A percentile compares a stretch with the other conserved stretches of the same genome.
Evolutionary conservation across 75 land plant genomes (phyloP).

Genomic region (Pinus taeda): DNA sequence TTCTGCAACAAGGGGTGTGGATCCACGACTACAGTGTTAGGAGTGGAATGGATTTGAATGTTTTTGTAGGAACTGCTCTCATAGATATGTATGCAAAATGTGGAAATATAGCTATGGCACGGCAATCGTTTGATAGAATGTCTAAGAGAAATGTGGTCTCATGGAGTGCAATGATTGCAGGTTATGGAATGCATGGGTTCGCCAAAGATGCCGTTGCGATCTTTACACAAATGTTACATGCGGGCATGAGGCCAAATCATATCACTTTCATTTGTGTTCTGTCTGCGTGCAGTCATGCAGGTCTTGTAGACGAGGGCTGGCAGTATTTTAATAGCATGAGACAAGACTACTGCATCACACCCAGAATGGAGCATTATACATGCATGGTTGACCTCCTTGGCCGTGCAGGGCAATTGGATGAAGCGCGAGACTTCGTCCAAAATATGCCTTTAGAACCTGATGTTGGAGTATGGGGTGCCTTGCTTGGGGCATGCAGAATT

Average conservation of each 20-base stretch:
- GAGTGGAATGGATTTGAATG: constrained; percentile 35
- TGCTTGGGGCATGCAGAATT: constrained; percentile 39
- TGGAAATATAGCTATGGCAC: constrained; percentile 25
- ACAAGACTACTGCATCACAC: constrained; percentile 1
- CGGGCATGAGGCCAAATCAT: neutral
- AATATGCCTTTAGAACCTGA: constrained; percentile 51
- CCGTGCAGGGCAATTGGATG: constrained; percentile 30
- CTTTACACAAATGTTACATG: too few relatives aligned
- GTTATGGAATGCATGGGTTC: constrained; percentile 30
- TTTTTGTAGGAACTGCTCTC: constrained; percentile 54
- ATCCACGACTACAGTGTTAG: constrained; percentile 47
- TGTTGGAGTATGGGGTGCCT: constrained; percentile 48
- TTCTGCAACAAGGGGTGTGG: constrained; percentile 37
- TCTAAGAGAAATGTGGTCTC: constrained; percentile 42
- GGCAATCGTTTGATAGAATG: constrained; percentile 43
- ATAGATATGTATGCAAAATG: constrained; percentile 53
- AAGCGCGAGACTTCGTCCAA: constrained; percentile 39
- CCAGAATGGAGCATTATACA: constrained; percentile 16
- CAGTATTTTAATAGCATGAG: constrained; percentile 8
- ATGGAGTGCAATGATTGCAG: constrained; percentile 49
- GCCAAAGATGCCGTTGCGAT: neutral
- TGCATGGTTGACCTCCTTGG: constrained; percentile 45
- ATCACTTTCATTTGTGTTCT: neutral
- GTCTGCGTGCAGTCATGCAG: constrained; percentile 12
- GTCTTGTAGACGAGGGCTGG: constrained; percentile 17